Percentiles rank a stretch among this genome's conserved stretches.
Conservation (phyloP, 2,329 filamentous ascomycete genomes). For the Diplodia seriata region DNA sequence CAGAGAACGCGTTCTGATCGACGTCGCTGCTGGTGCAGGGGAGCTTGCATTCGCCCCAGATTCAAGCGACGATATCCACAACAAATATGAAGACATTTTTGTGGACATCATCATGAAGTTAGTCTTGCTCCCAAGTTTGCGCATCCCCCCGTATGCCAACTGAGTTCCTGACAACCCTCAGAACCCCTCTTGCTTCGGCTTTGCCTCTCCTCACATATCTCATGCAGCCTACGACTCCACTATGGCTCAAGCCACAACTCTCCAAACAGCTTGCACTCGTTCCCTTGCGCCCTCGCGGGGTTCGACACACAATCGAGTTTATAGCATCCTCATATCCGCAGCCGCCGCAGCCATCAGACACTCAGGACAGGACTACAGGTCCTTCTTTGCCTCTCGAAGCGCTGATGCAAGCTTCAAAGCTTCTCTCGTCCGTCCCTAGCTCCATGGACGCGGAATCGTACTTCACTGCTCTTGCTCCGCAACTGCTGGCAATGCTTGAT, state of each 20-base stretch:
- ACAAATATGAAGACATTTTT: constrained; percentile 37
- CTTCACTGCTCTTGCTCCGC: constrained; percentile 66
- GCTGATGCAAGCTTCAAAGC: constrained; percentile 66
- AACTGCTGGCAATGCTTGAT: constrained; percentile 68
- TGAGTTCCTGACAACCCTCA: constrained; percentile 31
- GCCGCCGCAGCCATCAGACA: constrained; percentile 34
- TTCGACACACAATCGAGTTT: constrained; percentile 73
- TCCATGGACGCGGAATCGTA: constrained; percentile 63
- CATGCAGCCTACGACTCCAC: constrained; percentile 60
- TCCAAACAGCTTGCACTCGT: constrained; percentile 65
- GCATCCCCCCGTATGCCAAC: not conserved
- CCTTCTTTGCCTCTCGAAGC: constrained; percentile 73
- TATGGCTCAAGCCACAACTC: constrained; percentile 66
- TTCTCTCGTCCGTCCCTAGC: constrained; percentile 67
- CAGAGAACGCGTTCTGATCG: constrained; percentile 44
- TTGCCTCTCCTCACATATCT: constrained; percentile 66
- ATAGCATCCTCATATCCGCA: constrained; percentile 71
- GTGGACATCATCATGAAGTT: constrained; percentile 33
- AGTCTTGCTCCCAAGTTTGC: not conserved
- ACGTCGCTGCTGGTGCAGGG: constrained; percentile 45
- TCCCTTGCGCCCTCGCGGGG: constrained; percentile 68
- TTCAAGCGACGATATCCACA: constrained; percentile 26
- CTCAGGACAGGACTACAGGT: constrained; percentile 54
- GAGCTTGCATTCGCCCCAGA: constrained; percentile 46
- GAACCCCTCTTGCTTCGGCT: constrained; percentile 60